Evolutionary conservation across 164 flowering plant species (phyloP).

Genomic region (Vitis vinifera): DNA sequence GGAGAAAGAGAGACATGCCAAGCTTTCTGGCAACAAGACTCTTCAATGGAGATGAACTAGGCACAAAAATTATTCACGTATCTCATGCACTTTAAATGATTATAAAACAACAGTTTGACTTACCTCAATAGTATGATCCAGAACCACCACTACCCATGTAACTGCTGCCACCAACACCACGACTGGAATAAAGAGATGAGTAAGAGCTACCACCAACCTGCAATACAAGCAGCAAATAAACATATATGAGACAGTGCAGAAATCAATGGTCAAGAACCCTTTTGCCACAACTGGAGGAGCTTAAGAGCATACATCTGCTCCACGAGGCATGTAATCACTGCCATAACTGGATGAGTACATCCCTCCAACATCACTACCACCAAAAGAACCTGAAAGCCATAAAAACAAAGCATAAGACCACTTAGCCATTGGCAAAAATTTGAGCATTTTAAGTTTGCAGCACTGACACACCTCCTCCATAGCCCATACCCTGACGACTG

Average conservation of each 20-base stretch:
- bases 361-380: constrained; percentile 71
- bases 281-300: not conserved
- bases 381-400: constrained; percentile 59
- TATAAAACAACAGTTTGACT: not conserved
- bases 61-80: not conserved
- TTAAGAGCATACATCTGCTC: constrained; percentile 58
- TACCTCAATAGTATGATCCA: constrained; percentile 88
- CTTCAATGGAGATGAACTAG: constrained; percentile 2
- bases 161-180: constrained; percentile 67
- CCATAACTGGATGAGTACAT: constrained; percentile 80
- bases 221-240: constrained; percentile 1
- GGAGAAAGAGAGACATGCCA: constrained; percentile 11
- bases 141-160: constrained; percentile 74
- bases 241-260: not conserved
- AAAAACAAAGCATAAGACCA: not conserved
- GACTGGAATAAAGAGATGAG: constrained; percentile 81
- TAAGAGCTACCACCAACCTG: constrained; percentile 87
- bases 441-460: not conserved
- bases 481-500: constrained; percentile 76
- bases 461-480: constrained; percentile 56
- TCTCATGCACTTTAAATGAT: not conserved
- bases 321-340: constrained; percentile 76
- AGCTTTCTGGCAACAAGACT: constrained; percentile 12
- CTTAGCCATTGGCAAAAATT: not conserved
- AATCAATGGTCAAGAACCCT: not conserved